phyloP scores from a whole-genome alignment of 495 filamentous ascomycete species.

The Stereocaulon alpinum region DNA sequence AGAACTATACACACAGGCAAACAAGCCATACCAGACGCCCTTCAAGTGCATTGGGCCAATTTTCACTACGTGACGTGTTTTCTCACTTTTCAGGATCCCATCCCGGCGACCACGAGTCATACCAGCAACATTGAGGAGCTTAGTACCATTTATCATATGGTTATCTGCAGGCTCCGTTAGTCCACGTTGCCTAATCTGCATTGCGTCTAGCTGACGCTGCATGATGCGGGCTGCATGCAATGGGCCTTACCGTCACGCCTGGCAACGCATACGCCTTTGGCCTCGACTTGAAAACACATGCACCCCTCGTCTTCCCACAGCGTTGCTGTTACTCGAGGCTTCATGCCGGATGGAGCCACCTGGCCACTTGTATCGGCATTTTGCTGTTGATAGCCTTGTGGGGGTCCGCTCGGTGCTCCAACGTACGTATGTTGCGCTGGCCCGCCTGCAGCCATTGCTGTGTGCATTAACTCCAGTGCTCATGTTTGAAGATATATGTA shows the following conservation, averaged over 20 bases:
- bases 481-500: constrained; percentile 5
- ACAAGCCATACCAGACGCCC: constrained; percentile 77
- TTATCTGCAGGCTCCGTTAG: constrained; percentile 55
- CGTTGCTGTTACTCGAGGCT: constrained; percentile 94
- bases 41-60: constrained; percentile 99
- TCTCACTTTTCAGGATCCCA: constrained; percentile 96
- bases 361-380: constrained; percentile 86
- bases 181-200: not conserved
- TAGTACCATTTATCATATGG: constrained; percentile 98
- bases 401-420: constrained; percentile 40
- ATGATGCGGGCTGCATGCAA: constrained; percentile 12
- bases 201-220: constrained; percentile 7
- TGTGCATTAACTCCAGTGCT: constrained; percentile 9
- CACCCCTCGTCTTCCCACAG: constrained; percentile 98
- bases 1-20: not conserved
- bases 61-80: constrained; percentile 92
- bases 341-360: constrained; percentile 88
- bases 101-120: constrained; percentile 96
- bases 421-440: constrained; percentile 21
- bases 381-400: constrained; percentile 42
- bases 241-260: constrained; percentile 69
- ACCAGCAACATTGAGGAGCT: constrained; percentile 90
- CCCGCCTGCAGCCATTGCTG: constrained; percentile 28
- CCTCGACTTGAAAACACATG: constrained; percentile 95
- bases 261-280: constrained; percentile 91